Evolutionary conservation across 345 rosid genomes (phyloP).

Genomic region (Reutealis trisperma): DNA sequence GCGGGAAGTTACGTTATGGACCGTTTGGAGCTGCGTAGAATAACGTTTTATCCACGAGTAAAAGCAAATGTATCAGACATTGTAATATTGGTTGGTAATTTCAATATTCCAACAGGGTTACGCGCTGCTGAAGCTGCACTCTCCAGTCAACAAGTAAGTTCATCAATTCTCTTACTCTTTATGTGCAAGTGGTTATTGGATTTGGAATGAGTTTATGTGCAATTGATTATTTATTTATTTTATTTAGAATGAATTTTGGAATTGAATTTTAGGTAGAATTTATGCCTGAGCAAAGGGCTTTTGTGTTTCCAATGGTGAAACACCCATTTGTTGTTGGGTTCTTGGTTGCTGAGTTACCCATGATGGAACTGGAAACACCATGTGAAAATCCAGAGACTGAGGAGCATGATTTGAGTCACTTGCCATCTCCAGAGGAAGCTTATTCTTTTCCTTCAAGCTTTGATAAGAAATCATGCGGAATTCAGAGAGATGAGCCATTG

Average conservation of each 20-base stretch:
- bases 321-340: constrained; percentile 90
- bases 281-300: constrained; percentile 60
- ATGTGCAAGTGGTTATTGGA: neutral
- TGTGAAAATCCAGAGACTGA: constrained; percentile 20
- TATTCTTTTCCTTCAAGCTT: constrained; percentile 45
- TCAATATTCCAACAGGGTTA: constrained; percentile 67
- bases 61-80: constrained; percentile 50
- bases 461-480: constrained; percentile 33
- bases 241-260: neutral
- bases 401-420: constrained; percentile 28
- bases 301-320: constrained; percentile 92
- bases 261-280: constrained; percentile 55
- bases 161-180: neutral
- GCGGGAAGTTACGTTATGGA: constrained; percentile 98
- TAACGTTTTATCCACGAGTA: constrained; percentile 53
- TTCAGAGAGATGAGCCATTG: constrained; percentile 33
- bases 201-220: neutral
- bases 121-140: constrained; percentile 85
- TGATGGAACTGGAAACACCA: constrained; percentile 21
- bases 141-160: constrained; percentile 68
- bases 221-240: neutral
- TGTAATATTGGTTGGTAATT: constrained; percentile 74
- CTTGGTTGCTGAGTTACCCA: constrained; percentile 86
- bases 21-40: constrained; percentile 80
- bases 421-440: constrained; percentile 54